Conservation (phyloP, 139 green algal species). For the Coelastrella sp. region DNA sequence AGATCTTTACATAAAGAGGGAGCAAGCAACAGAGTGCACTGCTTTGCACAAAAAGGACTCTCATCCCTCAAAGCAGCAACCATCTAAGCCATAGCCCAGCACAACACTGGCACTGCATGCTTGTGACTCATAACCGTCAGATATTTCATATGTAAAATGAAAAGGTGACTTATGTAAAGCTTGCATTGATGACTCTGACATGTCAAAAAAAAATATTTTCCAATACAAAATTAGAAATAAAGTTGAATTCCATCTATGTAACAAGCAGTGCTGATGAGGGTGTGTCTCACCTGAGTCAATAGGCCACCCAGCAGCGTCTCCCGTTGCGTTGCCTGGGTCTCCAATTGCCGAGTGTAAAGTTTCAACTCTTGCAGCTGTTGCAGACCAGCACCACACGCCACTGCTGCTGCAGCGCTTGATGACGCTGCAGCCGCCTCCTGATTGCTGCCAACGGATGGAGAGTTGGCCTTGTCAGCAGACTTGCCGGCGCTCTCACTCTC, state of each 20-base stretch:
- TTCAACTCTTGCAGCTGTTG: neutral
- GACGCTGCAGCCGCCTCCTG: neutral
- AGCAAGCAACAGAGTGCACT: too few relatives aligned
- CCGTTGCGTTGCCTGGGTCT: slow-evolving; percentile 22
- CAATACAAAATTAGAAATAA: neutral
- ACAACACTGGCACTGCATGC: too few relatives aligned
- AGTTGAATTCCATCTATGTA: neutral
- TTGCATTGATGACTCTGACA: neutral
- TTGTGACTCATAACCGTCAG: too few relatives aligned
- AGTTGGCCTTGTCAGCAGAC: neutral
- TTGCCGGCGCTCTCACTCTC: neutral
- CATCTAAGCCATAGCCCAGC: too few relatives aligned
- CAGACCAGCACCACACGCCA: neutral
- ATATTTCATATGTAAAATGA: too few relatives aligned
- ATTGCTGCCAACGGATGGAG: neutral
- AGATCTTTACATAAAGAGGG: too few relatives aligned
- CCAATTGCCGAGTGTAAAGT: neutral
- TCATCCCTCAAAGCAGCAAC: too few relatives aligned
- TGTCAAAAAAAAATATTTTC: neutral
- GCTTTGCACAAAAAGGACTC: too few relatives aligned
- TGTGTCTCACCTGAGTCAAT: neutral
- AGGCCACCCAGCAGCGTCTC: slow-evolving; percentile 30
- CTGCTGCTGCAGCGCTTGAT: neutral
- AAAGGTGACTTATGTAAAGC: too few relatives aligned
- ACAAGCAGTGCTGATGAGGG: neutral